Evolutionary conservation across 768 basidiomycete species (phyloP).

Genomic region (Boletus subparvulus): DNA sequence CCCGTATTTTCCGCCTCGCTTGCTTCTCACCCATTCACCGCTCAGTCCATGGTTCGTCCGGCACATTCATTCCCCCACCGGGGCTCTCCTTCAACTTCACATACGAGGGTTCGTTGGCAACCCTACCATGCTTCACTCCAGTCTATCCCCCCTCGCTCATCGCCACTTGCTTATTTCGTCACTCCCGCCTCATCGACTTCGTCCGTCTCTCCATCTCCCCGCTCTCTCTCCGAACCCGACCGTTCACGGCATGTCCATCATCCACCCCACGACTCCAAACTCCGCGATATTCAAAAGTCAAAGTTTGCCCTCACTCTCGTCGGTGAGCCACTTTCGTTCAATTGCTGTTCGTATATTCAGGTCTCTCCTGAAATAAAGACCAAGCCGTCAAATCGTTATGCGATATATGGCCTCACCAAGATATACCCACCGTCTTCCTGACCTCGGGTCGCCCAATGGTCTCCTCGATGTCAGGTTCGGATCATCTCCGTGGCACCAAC

Average conservation of each 20-base stretch:
- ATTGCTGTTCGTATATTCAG: constrained; percentile 11
- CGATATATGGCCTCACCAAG: constrained; percentile 79
- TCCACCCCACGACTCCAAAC: constrained; percentile 30
- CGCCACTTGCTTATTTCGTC: constrained; percentile 45
- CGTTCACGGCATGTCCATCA: constrained; percentile 24
- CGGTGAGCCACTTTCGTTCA: constrained; percentile 48
- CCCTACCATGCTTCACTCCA: constrained; percentile 58
- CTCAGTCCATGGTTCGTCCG: constrained; percentile 34
- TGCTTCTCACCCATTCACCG: neutral
- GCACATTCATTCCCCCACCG: constrained; percentile 64
- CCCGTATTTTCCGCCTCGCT: constrained; percentile 7
- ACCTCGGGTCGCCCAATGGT: constrained; percentile 34
- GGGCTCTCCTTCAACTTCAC: constrained; percentile 61
- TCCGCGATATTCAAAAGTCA: constrained; percentile 52
- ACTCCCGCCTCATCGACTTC: constrained; percentile 59
- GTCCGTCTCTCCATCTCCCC: constrained; percentile 44
- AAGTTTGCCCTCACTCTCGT: constrained; percentile 69
- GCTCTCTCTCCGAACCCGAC: constrained; percentile 38
- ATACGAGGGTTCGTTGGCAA: constrained; percentile 77
- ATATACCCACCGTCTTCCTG: constrained; percentile 62
- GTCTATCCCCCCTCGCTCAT: constrained; percentile 35
- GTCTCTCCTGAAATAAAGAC: constrained; percentile 43
- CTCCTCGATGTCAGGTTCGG: constrained; percentile 11
- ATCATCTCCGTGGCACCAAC: constrained; percentile 4
- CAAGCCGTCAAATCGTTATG: constrained; percentile 75